phyloP scores from a whole-genome alignment of 225 moss, liverwort and hornwort species.

The Pseudisothecium myosuroides region DNA sequence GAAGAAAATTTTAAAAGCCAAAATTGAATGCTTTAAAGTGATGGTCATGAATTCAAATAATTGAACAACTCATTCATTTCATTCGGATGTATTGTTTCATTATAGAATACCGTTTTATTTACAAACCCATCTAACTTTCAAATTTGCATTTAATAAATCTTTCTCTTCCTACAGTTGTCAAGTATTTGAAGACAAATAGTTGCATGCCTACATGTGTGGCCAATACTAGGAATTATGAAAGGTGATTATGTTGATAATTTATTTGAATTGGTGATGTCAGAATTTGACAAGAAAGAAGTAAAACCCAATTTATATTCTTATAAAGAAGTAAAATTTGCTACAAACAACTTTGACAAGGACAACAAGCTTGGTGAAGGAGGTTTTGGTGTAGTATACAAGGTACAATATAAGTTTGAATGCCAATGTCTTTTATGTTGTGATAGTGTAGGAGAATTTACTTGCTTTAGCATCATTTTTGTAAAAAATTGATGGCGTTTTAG shows the following conservation, averaged over 20 bases:
- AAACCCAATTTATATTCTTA: not conserved
- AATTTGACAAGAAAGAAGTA: not conserved
- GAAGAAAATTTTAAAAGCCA: not conserved
- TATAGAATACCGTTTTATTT: too few relatives aligned
- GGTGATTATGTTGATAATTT: not conserved
- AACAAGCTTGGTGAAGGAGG: not conserved
- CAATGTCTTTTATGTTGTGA: not conserved
- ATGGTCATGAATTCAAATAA: not conserved
- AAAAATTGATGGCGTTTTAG: not conserved
- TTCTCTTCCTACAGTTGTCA: rapidly evolving
- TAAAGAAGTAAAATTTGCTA: not conserved
- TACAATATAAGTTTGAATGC: not conserved
- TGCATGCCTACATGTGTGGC: not conserved
- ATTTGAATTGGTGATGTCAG: not conserved
- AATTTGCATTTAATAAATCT: not conserved
- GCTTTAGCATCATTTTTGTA: not conserved
- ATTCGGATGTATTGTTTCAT: too few relatives aligned
- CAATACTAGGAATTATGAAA: not conserved
- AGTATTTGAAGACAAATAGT: not conserved
- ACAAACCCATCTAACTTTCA: too few relatives aligned
- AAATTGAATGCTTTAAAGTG: too few relatives aligned
- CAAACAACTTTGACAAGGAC: not conserved
- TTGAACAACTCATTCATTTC: not conserved
- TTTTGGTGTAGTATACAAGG: not conserved
- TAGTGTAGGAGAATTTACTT: not conserved